phyloP scores from a whole-genome alignment of 2,329 filamentous ascomycete genomes.

The Lasiodiplodia theobromae region DNA sequence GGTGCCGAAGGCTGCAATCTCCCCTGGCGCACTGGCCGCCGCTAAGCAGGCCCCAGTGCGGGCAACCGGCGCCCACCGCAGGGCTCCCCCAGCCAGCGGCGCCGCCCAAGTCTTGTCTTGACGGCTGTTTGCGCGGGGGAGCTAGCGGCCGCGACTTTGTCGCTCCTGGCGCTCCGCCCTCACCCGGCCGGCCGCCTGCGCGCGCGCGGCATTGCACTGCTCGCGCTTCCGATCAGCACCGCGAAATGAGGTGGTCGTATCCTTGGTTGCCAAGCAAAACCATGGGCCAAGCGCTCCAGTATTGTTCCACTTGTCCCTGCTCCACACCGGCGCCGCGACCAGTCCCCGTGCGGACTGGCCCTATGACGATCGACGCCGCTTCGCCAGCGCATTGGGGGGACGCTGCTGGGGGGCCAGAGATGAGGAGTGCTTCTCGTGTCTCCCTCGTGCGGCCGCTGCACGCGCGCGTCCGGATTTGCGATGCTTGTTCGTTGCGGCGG shows the following conservation, averaged over 20 bases:
- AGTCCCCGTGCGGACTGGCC: conserved; percentile 4
- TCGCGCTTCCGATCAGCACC: conserved; percentile 16
- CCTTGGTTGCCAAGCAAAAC: conserved; percentile 23
- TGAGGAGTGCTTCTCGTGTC: conserved; percentile 6
- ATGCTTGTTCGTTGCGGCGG: conserved; percentile 12
- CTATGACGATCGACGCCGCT: conserved; percentile 27
- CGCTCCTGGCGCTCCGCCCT: not conserved
- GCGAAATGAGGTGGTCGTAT: conserved; percentile 26
- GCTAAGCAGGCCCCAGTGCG: not conserved
- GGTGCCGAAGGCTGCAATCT: conserved; percentile 23
- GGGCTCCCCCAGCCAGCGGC: not conserved
- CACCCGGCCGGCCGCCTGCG: not conserved
- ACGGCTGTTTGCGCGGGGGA: not conserved
- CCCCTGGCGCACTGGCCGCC: conserved; percentile 22
- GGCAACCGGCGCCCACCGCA: conserved; percentile 2
- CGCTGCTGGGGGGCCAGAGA: conserved; percentile 11
- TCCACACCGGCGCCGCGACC: conserved; percentile 17
- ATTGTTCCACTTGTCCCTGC: conserved; percentile 32
- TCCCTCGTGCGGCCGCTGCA: conserved; percentile 7
- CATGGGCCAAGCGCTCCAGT: conserved; percentile 31
- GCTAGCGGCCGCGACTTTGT: not conserved
- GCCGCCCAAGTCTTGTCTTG: not conserved
- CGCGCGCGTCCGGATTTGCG: conserved; percentile 7
- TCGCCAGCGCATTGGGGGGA: conserved; percentile 5
- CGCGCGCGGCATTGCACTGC: not conserved